Conservation (phyloP, 2,329 filamentous ascomycete species). For the Apiospora kogelbergensis region DNA sequence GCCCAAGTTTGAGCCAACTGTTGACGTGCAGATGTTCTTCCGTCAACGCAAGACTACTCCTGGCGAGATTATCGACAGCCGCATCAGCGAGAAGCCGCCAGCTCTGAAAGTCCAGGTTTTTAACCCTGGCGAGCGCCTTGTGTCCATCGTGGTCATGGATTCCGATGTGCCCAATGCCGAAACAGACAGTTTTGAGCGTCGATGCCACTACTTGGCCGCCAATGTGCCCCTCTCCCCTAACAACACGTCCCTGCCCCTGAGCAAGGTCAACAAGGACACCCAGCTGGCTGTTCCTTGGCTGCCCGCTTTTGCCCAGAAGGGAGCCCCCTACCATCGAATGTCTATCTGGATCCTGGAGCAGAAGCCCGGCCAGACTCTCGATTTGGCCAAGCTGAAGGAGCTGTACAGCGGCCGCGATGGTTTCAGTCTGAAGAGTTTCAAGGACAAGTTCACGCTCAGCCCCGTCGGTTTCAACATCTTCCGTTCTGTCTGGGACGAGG, state of each 20-base stretch:
- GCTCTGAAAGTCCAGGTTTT: constrained; percentile 84
- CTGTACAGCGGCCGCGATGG: constrained; percentile 57
- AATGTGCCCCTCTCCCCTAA: constrained; percentile 56
- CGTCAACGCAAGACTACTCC: constrained; percentile 67
- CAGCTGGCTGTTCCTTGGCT: constrained; percentile 80
- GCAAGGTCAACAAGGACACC: constrained; percentile 55
- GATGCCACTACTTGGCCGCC: constrained; percentile 84
- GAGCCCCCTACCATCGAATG: constrained; percentile 86
- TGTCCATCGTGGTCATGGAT: constrained; percentile 85
- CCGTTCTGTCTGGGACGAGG: constrained; percentile 86
- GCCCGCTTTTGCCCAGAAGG: constrained; percentile 85
- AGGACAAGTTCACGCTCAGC: constrained; percentile 65
- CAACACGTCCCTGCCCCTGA: constrained; percentile 63
- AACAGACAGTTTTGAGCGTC: constrained; percentile 72
- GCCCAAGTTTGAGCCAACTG: constrained; percentile 72
- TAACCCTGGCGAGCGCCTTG: constrained; percentile 74
- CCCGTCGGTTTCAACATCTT: constrained; percentile 86
- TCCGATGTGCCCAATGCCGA: constrained; percentile 83
- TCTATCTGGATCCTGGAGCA: constrained; percentile 85
- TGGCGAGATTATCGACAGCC: constrained; percentile 75
- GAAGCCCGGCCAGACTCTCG: constrained; percentile 56
- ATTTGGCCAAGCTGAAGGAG: constrained; percentile 57
- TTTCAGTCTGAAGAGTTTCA: constrained; percentile 75
- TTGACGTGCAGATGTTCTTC: constrained; percentile 83
- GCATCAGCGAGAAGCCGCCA: constrained; percentile 70